phyloP scores from a whole-genome alignment of 2,329 filamentous ascomycete genomes.

The Colletotrichum ledebouriae region DNA sequence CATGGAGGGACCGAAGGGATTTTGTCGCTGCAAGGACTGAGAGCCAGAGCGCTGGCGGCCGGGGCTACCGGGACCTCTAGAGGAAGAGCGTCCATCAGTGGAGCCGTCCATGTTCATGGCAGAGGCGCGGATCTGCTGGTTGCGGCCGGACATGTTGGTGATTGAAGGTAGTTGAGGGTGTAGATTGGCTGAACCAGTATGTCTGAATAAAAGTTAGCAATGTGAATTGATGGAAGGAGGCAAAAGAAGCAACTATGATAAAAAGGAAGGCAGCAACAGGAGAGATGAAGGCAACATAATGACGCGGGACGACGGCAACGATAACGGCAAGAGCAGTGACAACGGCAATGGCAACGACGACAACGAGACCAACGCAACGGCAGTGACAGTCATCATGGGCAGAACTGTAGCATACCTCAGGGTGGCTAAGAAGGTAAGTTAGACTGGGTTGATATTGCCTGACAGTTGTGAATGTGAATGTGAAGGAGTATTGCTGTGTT shows the following conservation, averaged over 20 bases:
- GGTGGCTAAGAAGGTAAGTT: too few relatives aligned
- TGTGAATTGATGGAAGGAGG: neutral
- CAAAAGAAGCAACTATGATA: neutral
- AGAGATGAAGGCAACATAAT: neutral
- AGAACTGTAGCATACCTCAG: neutral
- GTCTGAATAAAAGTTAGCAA: neutral
- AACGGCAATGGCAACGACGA: too few relatives aligned
- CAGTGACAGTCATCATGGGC: too few relatives aligned
- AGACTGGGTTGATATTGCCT: neutral
- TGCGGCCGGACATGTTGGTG: conserved; percentile 13
- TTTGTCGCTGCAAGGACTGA: conserved; percentile 19
- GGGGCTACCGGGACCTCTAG: conserved; percentile 22
- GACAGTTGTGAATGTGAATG: neutral
- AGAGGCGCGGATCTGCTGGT: conserved; percentile 16
- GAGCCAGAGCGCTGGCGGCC: conserved; percentile 25
- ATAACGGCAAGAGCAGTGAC: neutral
- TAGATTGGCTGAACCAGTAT: neutral
- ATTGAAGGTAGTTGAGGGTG: neutral
- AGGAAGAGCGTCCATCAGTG: conserved; percentile 9
- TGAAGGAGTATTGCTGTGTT: neutral
- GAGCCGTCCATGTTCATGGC: conserved; percentile 30
- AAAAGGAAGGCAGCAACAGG: neutral
- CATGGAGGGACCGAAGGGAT: conserved; percentile 43
- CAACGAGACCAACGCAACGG: neutral
- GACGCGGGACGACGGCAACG: neutral